phyloP scores from a whole-genome alignment of 306 rosid species.

The Dryas drummondii region DNA sequence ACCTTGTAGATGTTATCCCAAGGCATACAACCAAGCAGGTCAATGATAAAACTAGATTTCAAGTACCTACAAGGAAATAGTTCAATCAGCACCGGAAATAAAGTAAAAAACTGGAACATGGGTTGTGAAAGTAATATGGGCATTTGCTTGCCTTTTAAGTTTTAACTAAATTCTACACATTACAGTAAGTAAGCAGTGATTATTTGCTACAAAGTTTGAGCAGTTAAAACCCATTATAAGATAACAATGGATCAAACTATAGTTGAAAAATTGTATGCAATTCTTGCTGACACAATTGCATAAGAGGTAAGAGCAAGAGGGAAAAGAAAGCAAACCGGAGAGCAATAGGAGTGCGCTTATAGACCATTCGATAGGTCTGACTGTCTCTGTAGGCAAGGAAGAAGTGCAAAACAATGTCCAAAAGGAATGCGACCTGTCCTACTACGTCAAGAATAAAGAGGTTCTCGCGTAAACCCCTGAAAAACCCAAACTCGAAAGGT shows the following conservation, averaged over 20 bases:
- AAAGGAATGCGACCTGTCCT: conserved; percentile 78
- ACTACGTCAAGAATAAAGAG: conserved; percentile 72
- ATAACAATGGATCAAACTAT: neutral
- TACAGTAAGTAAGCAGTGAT: neutral
- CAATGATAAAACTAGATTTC: conserved; percentile 66
- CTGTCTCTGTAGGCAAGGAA: conserved; percentile 74
- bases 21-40: conserved; percentile 86
- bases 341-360: conserved; percentile 68
- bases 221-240: neutral
- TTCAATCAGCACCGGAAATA: neutral
- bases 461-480: conserved; percentile 68
- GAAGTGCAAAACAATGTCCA: conserved; percentile 75
- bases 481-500: conserved; percentile 92
- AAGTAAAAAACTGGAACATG: neutral
- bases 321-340: conserved; percentile 45
- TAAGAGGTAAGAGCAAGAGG: neutral
- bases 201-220: neutral
- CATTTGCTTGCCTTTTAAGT: neutral
- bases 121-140: neutral
- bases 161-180: neutral
- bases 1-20: conserved; percentile 97
- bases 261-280: too few species aligned
- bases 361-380: conserved; percentile 76
- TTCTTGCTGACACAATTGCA: neutral
- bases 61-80: conserved; percentile 59